These are phyloP conservation scores for Cytospora schulzeri DNA, from an alignment of 2,329 filamentous ascomycete genomes.

Conservation along the genomic window DNA sequence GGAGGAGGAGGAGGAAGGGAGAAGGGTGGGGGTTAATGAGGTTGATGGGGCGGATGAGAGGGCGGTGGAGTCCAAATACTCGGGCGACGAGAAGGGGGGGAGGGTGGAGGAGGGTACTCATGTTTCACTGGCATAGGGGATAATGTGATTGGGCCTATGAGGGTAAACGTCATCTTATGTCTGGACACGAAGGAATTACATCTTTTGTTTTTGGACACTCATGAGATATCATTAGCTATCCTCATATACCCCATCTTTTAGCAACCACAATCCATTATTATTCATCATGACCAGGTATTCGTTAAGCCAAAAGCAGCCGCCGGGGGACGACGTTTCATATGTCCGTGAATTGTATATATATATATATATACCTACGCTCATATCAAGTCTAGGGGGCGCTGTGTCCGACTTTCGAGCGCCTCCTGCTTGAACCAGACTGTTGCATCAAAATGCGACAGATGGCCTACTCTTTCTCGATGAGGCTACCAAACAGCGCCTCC, in stretches of 20 bases:
- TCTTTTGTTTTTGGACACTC: background rate
- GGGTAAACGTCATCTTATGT: background rate
- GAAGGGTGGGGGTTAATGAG: background rate
- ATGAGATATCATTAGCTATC: background rate
- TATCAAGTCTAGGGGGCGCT: too few species aligned
- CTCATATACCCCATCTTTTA: background rate
- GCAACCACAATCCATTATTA: background rate
- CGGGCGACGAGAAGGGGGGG: background rate
- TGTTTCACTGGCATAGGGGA: background rate
- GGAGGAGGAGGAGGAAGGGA: slow-evolving; percentile 27
- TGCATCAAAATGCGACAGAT: background rate
- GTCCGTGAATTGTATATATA: too few species aligned
- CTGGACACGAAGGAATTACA: background rate
- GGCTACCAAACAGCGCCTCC: slow-evolving; percentile 68
- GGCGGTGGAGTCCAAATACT: background rate
- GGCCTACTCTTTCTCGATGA: slow-evolving; percentile 63
- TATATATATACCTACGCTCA: too few species aligned
- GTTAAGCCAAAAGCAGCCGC: too few species aligned
- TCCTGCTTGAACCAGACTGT: background rate
- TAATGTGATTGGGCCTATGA: background rate
- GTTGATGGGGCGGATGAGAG: slow-evolving; percentile 6
- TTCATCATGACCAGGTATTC: background rate
- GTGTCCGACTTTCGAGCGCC: background rate
- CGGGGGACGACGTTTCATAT: background rate
- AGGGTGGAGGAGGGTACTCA: background rate